Percentiles rank a stretch among this genome's conserved stretches.
These are phyloP conservation scores for Phyllosticta citrichinensis DNA, from an alignment of 2,329 filamentous ascomycete genomes.

Conservation along the genomic window DNA sequence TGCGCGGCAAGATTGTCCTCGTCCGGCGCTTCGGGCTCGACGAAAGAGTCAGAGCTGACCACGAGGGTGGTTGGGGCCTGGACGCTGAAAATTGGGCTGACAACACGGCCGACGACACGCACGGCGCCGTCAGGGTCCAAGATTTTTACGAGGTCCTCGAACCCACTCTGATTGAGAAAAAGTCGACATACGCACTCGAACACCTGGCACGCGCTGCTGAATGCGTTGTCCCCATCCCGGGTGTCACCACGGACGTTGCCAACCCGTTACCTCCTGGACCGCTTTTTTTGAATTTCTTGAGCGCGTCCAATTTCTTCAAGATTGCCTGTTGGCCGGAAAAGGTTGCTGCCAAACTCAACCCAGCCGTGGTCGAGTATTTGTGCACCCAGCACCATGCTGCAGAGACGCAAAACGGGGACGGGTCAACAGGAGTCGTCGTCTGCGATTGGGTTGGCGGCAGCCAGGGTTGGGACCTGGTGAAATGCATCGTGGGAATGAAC, in stretches of 20 bases:
- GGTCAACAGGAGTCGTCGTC: conserved; percentile 76
- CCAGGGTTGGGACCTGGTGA: conserved; percentile 84
- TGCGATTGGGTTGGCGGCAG: conserved; percentile 85
- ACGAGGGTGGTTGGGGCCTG: conserved; percentile 48
- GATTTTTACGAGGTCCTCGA: conserved; percentile 88
- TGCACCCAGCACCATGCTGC: conserved; percentile 39
- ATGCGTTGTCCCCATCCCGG: conserved; percentile 28
- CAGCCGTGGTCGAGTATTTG: conserved; percentile 53
- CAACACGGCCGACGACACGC: conserved; percentile 69
- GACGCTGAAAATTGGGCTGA: conserved; percentile 67
- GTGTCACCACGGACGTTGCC: conserved; percentile 27
- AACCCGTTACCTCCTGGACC: conserved; percentile 44
- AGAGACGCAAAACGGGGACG: conserved; percentile 46
- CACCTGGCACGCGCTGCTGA: conserved; percentile 62
- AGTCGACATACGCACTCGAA: conserved; percentile 62
- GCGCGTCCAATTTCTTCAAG: conserved; percentile 90
- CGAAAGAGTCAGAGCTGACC: conserved; percentile 37
- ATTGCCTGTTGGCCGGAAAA: conserved; percentile 85
- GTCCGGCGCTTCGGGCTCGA: conserved; percentile 69
- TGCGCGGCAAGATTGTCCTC: conserved; percentile 72
- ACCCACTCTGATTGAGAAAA: conserved; percentile 65
- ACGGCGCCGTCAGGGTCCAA: conserved; percentile 73
- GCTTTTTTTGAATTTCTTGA: conserved; percentile 84
- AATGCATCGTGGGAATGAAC: conserved; percentile 88
- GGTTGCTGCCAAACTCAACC: conserved; percentile 81